Evolutionary conservation across 2,329 filamentous ascomycete genomes (phyloP).

Genomic region (Verticillium isaacii): DNA sequence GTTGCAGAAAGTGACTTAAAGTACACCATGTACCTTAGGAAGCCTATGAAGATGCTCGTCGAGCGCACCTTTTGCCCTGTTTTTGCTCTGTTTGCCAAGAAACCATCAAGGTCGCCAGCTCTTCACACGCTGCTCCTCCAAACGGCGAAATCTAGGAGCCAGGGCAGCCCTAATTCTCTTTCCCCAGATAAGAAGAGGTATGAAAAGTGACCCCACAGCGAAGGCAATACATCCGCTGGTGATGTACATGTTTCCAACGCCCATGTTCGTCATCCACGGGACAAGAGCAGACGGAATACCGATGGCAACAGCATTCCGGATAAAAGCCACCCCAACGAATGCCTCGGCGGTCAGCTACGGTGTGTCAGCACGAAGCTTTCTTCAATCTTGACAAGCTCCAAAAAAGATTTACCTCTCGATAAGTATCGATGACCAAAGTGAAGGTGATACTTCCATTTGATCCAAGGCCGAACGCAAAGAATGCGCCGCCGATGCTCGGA

Average conservation of each 20-base stretch:
- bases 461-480: constrained; percentile 31
- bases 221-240: constrained; percentile 17
- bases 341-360: constrained; percentile 19
- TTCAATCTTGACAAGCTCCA: neutral
- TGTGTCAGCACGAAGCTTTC: neutral
- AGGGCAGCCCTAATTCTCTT: constrained; percentile 19
- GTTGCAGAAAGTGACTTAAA: too few relatives aligned
- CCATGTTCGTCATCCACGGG: constrained; percentile 24
- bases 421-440: constrained; percentile 29
- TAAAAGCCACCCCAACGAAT: constrained; percentile 24
- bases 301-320: constrained; percentile 24
- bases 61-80: too few relatives aligned
- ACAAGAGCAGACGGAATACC: constrained; percentile 21
- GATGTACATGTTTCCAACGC: constrained; percentile 23
- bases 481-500: constrained; percentile 25
- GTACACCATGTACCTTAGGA: too few relatives aligned
- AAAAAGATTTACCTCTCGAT: constrained; percentile 22
- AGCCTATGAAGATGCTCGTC: too few relatives aligned
- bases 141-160: constrained; percentile 5
- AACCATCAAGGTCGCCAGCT: neutral
- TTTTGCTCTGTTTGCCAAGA: neutral
- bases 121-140: constrained; percentile 7
- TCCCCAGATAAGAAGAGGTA: constrained; percentile 26
- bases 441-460: constrained; percentile 26
- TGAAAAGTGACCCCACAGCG: constrained; percentile 15